Evolutionary conservation across 768 basidiomycete species (phyloP).

Genomic region (Leccinum obscurum): DNA sequence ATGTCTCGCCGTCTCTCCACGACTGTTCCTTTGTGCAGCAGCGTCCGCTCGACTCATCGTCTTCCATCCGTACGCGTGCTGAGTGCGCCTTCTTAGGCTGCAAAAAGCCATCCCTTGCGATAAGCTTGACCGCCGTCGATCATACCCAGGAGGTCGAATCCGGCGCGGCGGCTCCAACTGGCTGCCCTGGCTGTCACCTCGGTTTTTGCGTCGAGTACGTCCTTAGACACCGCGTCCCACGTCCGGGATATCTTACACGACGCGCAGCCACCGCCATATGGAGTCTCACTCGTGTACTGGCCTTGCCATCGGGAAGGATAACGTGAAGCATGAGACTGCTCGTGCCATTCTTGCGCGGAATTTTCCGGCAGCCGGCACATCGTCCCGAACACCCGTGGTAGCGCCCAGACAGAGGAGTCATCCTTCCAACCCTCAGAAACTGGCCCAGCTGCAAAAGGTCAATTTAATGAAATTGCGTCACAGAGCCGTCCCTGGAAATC

Average conservation of each 20-base stretch:
- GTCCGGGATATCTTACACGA: constrained; percentile 11
- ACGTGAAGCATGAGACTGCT: constrained; percentile 46
- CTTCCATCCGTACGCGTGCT: constrained; percentile 34
- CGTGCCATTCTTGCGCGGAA: constrained; percentile 54
- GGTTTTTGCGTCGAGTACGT: constrained; percentile 67
- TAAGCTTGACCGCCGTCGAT: constrained; percentile 32
- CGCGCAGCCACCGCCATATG: constrained; percentile 63
- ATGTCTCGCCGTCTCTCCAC: constrained; percentile 62
- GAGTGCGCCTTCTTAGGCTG: constrained; percentile 55
- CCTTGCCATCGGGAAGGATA: constrained; percentile 7
- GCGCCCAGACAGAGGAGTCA: constrained; percentile 31
- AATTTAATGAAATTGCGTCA: constrained; percentile 77
- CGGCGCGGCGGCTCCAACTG: background rate
- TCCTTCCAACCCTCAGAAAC: constrained; percentile 52
- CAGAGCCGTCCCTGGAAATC: constrained; percentile 61
- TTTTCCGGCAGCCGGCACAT: constrained; percentile 36
- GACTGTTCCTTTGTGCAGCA: constrained; percentile 40
- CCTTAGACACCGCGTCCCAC: background rate
- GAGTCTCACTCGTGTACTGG: constrained; percentile 57
- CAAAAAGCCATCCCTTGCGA: constrained; percentile 53
- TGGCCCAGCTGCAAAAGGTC: constrained; percentile 55
- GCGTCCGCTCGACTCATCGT: background rate
- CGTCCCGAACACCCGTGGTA: constrained; percentile 28
- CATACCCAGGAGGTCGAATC: constrained; percentile 15
- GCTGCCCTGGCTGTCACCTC: constrained; percentile 53